Conservation (phyloP, 192 early-diverging fungal genomes). For the Entomortierella lignicola region DNA sequence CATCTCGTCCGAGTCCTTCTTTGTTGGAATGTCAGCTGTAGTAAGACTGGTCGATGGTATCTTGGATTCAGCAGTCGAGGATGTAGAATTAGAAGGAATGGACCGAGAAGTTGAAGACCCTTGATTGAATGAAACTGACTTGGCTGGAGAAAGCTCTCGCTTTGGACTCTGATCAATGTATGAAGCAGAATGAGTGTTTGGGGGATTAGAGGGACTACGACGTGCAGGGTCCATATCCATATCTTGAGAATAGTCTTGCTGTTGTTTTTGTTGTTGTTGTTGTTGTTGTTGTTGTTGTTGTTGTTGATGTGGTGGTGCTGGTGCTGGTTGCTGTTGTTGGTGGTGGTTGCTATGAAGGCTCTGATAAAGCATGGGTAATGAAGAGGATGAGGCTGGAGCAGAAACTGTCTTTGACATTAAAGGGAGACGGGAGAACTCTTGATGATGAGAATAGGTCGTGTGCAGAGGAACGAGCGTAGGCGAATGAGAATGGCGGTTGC, state of each 20-base stretch:
- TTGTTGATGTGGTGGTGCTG: neutral
- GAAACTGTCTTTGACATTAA: constrained; percentile 45
- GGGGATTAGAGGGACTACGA: neutral
- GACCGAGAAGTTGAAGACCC: neutral
- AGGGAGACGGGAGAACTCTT: constrained; percentile 4
- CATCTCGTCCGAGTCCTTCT: neutral
- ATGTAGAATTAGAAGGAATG: neutral
- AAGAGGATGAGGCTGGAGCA: constrained; percentile 30
- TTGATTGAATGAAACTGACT: neutral
- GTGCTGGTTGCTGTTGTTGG: neutral
- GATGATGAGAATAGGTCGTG: neutral
- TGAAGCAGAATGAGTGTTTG: neutral
- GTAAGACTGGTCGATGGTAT: neutral
- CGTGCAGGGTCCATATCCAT: neutral
- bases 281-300: neutral
- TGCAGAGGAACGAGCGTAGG: neutral
- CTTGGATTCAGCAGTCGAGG: neutral
- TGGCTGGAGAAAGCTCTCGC: neutral
- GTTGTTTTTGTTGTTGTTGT: neutral
- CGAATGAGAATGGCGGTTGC: neutral
- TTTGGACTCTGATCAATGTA: neutral
- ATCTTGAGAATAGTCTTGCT: neutral
- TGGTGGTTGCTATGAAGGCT: neutral
- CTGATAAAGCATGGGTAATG: neutral
- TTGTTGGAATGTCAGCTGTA: neutral